A percentile compares a stretch with the other conserved stretches of the same genome.
phyloP scores from a whole-genome alignment of 257 asterid species.

The Penstemon barbatus region DNA sequence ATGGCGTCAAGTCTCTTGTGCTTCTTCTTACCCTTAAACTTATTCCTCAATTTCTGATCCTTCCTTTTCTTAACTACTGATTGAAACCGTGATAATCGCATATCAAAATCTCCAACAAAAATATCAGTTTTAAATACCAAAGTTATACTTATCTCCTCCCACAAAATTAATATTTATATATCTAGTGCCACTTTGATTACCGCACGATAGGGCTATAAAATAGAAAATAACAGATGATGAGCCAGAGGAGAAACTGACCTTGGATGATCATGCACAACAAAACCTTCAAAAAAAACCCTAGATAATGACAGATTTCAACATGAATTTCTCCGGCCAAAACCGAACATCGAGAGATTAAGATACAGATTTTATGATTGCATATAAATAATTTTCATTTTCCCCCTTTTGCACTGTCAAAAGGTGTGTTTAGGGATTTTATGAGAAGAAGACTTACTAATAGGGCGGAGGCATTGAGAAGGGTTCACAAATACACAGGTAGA shows the following conservation, averaged over 20 bases:
- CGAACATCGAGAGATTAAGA: conserved; percentile 1
- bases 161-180: background rate
- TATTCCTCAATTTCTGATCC: conserved; percentile 51
- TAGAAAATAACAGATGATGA: conserved; percentile 32
- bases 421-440: conserved; percentile 37
- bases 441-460: conserved; percentile 16
- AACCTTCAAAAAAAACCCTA: conserved; percentile 39
- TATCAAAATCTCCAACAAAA: conserved; percentile 42
- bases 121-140: background rate
- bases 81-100: conserved; percentile 69
- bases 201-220: conserved; percentile 10
- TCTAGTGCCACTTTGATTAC: background rate
- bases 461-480: conserved; percentile 70
- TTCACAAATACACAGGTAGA: conserved; percentile 29
- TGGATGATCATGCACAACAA: conserved; percentile 48
- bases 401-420: conserved; percentile 9
- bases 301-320: conserved; percentile 33
- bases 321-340: conserved; percentile 4
- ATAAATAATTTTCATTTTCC: conserved; percentile 14
- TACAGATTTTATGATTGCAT: conserved; percentile 3
- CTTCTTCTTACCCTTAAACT: conserved; percentile 66
- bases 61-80: conserved; percentile 56
- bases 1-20: conserved; percentile 85
- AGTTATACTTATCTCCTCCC: conserved; percentile 16
- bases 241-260: conserved; percentile 49